Evolutionary conservation across 768 basidiomycete species (phyloP).

Genomic region (Suillus weaverae): DNA sequence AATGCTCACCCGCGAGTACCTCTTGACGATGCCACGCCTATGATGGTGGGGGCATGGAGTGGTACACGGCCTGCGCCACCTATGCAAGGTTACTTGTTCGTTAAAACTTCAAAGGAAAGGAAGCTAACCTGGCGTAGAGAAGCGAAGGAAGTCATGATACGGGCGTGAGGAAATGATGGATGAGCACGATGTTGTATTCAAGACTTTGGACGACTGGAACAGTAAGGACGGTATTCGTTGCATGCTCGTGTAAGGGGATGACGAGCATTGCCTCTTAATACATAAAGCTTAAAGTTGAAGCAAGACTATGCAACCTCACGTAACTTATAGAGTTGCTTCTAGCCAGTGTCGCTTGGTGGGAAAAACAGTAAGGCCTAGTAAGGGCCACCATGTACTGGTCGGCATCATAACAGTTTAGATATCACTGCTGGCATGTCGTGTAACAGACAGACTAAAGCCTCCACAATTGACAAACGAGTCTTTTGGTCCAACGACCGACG

Average conservation of each 20-base stretch:
- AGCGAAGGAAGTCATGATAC: conserved; percentile 75
- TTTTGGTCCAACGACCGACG: no score
- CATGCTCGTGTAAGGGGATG: conserved; percentile 24
- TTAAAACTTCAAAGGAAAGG: conserved; percentile 25
- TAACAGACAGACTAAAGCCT: no score
- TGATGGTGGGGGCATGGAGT: conserved; percentile 72
- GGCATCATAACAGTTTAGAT: no score
- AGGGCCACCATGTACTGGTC: no score
- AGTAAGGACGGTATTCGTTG: conserved; percentile 30
- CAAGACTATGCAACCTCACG: conserved; percentile 5
- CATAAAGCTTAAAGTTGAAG: conserved; percentile 7
- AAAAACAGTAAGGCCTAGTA: neutral
- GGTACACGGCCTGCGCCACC: conserved; percentile 70
- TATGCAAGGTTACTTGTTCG: conserved; percentile 24
- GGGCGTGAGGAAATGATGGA: conserved; percentile 22
- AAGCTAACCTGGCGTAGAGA: conserved; percentile 45
- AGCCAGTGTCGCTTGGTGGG: neutral
- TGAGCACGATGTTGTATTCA: conserved; percentile 12
- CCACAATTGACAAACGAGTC: no score
- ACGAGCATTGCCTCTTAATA: conserved; percentile 32
- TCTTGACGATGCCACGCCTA: conserved; percentile 73
- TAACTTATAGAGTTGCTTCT: neutral
- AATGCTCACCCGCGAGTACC: conserved; percentile 65
- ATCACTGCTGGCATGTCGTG: no score
- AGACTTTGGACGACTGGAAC: conserved; percentile 21